Percentiles rank a stretch among this genome's conserved stretches.
Conservation (phyloP, 2,329 filamentous ascomycete species). For the Hymenoscyphus linearis region DNA sequence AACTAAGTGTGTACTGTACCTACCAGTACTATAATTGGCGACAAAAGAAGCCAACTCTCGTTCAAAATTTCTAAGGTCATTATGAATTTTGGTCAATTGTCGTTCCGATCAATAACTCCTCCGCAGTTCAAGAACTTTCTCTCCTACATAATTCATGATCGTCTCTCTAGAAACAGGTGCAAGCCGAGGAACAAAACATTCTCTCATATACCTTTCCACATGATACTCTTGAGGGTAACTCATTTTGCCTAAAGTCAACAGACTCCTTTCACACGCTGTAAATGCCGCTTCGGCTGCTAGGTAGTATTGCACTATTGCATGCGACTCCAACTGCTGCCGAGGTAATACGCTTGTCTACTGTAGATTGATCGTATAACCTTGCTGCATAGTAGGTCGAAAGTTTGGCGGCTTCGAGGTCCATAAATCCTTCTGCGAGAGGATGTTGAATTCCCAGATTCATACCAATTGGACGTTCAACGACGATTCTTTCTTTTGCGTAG, state of each 20-base stretch:
- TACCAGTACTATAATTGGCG: no score
- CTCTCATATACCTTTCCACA: conserved; percentile 60
- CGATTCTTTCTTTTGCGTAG: conserved; percentile 62
- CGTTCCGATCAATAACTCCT: conserved; percentile 53
- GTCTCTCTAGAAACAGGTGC: conserved; percentile 65
- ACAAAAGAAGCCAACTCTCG: no score
- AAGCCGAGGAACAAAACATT: conserved; percentile 59
- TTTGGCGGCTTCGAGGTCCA: conserved; percentile 60
- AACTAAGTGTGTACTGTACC: no score
- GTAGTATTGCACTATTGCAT: conserved; percentile 67
- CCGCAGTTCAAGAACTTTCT: conserved; percentile 62
- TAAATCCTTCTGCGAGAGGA: conserved; percentile 60
- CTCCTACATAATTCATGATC: conserved; percentile 69
- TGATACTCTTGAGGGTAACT: conserved; percentile 61
- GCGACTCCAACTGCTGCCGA: conserved; percentile 56
- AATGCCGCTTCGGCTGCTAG: conserved; percentile 61
- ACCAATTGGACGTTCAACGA: conserved; percentile 61
- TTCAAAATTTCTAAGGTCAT: no score
- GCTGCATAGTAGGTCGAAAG: conserved; percentile 62
- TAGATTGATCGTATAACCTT: conserved; percentile 52
- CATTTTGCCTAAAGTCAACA: conserved; percentile 58
- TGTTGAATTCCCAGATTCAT: conserved; percentile 62
- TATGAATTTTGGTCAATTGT: no score
- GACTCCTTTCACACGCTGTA: conserved; percentile 54
- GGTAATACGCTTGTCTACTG: conserved; percentile 45